Percentiles rank a stretch among this genome's conserved stretches.
phyloP scores from a whole-genome alignment of 2,329 filamentous ascomycete genomes.

The Colletotrichum sp. region DNA sequence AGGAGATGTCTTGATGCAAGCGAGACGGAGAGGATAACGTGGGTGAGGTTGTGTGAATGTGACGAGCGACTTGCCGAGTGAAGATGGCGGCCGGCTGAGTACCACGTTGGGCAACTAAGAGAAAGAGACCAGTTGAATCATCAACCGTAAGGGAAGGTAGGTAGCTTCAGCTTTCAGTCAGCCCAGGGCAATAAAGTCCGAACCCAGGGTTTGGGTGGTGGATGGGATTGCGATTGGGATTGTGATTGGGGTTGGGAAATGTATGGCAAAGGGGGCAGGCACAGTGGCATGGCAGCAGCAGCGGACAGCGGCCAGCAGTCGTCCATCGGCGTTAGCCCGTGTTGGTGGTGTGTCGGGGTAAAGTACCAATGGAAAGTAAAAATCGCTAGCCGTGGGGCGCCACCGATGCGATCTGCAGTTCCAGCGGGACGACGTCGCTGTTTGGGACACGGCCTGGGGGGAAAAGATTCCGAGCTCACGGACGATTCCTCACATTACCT shows the following conservation, averaged over 20 bases:
- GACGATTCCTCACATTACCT: neutral
- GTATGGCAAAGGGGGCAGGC: neutral
- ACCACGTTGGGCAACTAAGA: neutral
- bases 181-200: neutral
- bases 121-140: neutral
- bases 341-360: neutral
- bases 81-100: neutral
- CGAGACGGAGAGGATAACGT: neutral
- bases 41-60: neutral
- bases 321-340: neutral
- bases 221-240: neutral
- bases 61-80: neutral
- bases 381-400: neutral
- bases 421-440: neutral
- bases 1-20: neutral
- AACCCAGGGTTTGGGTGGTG: neutral
- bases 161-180: neutral
- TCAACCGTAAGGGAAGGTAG: neutral
- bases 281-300: neutral
- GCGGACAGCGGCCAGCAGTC: neutral
- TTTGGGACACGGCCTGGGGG: neutral
- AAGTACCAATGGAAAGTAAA: neutral
- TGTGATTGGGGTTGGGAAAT: neutral
- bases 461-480: neutral
- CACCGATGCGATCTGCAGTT: slow-evolving; percentile 14